Conservation (phyloP, 306 rosid species). For the Lagenaria siceraria region DNA sequence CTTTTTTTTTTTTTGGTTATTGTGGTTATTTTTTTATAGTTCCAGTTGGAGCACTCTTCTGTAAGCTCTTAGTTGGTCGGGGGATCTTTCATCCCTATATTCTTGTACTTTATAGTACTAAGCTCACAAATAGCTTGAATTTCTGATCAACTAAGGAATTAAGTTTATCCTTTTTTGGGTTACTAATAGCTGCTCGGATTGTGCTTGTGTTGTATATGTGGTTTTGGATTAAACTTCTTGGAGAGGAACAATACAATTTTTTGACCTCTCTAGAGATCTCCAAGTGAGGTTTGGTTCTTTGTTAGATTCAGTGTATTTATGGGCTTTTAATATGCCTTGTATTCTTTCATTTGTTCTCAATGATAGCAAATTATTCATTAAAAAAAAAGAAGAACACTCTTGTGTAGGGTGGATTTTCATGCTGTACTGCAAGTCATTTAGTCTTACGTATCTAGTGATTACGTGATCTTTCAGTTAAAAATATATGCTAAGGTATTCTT, state of each 20-base stretch:
- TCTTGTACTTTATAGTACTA: not conserved
- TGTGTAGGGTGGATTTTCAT: not conserved
- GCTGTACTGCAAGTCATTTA: not conserved
- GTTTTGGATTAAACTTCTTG: not conserved
- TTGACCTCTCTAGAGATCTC: not conserved
- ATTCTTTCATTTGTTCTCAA: too few species aligned
- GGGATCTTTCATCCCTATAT: too few species aligned
- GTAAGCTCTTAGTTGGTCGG: not conserved
- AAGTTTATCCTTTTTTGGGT: not conserved
- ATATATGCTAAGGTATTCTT: slow-evolving; percentile 13
- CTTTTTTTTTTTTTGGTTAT: too few species aligned
- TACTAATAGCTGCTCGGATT: not conserved
- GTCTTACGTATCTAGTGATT: not conserved
- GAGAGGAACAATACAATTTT: not conserved
- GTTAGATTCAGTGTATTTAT: not conserved
- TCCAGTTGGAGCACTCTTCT: not conserved
- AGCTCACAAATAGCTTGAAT: not conserved
- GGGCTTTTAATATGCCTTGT: not conserved
- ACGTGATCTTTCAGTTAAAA: not conserved
- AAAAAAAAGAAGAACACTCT: too few species aligned
- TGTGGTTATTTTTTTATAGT: not conserved
- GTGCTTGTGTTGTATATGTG: not conserved
- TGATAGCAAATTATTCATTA: not conserved
- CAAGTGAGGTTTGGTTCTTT: not conserved
- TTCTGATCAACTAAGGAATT: not conserved